Conservation (phyloP, 805 yeast species). For the Saccharomycopsis selenospora region DNA sequence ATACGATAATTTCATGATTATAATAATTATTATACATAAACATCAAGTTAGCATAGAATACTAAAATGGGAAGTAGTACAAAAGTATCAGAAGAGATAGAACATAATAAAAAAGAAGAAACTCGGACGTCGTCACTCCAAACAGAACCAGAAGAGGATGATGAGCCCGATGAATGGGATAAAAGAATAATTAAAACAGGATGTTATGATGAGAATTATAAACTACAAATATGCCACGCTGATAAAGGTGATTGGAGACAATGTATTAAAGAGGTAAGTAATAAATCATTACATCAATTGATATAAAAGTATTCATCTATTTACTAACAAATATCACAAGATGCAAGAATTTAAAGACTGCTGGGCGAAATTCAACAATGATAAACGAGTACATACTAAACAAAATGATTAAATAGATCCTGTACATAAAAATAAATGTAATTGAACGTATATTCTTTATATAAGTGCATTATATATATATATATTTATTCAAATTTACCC, state of each 20-base stretch:
- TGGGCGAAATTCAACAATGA: conserved; percentile 17
- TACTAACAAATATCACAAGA: too few species aligned
- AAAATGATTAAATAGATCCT: too few species aligned
- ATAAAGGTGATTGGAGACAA: conserved; percentile 73
- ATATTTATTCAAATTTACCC: conserved; percentile 30
- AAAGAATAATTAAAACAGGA: conserved; percentile 66
- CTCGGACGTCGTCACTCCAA: conserved; percentile 24
- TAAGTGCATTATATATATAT: too few species aligned
- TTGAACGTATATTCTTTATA: too few species aligned
- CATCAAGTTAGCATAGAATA: too few species aligned
- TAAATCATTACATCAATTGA: not conserved
- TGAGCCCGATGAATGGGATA: conserved; percentile 73
- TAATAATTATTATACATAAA: too few species aligned
- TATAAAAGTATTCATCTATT: too few species aligned
- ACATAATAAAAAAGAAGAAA: not conserved
- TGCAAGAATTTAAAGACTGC: conserved; percentile 20
- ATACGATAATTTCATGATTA: too few species aligned
- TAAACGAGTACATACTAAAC: conserved; percentile 13
- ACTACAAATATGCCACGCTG: conserved; percentile 72
- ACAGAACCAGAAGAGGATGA: conserved; percentile 45
- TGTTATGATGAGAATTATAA: conserved; percentile 67
- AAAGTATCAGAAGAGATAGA: conserved; percentile 26
- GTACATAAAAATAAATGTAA: too few species aligned
- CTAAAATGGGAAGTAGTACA: too few species aligned
- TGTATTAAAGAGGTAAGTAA: conserved; percentile 54